phyloP scores from a whole-genome alignment of 257 asterid species.

The Mentha longifolia region DNA sequence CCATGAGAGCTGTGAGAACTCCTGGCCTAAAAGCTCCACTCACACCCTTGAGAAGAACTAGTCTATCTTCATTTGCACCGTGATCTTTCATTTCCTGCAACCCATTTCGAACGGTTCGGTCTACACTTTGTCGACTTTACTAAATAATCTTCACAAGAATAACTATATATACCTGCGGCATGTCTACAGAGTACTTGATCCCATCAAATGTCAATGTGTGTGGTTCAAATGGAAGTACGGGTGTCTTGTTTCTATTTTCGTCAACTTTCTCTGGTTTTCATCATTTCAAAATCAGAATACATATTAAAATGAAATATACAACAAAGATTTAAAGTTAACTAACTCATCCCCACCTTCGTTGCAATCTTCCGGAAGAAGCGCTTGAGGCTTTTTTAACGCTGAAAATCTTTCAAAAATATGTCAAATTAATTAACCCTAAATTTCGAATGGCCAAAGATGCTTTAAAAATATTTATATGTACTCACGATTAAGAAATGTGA shows the following conservation, averaged over 20 bases:
- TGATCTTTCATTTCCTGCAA: constrained; percentile 44
- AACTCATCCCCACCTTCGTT: too few relatives aligned
- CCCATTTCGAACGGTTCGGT: background rate
- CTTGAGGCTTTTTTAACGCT: too few relatives aligned
- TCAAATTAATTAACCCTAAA: too few relatives aligned
- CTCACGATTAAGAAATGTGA: constrained; percentile 65
- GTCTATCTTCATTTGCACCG: constrained; percentile 41
- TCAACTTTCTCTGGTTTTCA: too few relatives aligned
- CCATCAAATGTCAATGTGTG: constrained; percentile 47
- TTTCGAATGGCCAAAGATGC: too few relatives aligned
- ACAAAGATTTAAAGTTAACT: too few relatives aligned
- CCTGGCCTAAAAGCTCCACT: constrained; percentile 67
- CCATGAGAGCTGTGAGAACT: constrained; percentile 67
- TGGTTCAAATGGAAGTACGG: constrained; percentile 50
- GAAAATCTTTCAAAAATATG: too few relatives aligned
- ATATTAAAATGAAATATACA: too few relatives aligned
- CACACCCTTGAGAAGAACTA: constrained; percentile 54
- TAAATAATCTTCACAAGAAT: background rate
- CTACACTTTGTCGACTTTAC: too few relatives aligned
- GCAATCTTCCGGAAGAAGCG: too few relatives aligned
- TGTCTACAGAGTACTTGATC: constrained; percentile 54
- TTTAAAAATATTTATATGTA: too few relatives aligned
- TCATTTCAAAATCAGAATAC: constrained; percentile 14
- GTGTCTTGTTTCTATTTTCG: background rate
- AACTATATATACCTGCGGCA: constrained; percentile 54